Evolutionary conservation across 495 filamentous ascomycete species (phyloP).

Genomic region (Alectoria sarmentosa): DNA sequence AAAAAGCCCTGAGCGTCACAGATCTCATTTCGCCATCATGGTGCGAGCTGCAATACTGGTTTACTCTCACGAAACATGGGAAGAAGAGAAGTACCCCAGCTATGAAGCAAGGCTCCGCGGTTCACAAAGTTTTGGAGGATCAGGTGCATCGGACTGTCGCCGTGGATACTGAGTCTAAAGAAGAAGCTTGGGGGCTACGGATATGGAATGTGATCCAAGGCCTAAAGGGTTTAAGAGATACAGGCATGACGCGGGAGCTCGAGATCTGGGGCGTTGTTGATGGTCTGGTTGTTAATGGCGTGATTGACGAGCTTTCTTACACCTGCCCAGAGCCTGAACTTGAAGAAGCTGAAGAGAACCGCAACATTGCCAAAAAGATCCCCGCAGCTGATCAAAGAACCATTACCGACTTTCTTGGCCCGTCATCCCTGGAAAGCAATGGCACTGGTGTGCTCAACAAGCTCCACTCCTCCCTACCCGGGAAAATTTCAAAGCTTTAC

Average conservation of each 20-base stretch:
- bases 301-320: slow-evolving; percentile 84
- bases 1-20: slow-evolving; percentile 79
- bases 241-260: slow-evolving; percentile 79
- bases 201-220: slow-evolving; percentile 94
- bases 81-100: slow-evolving; percentile 64
- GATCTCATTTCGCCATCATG: slow-evolving; percentile 84
- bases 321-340: slow-evolving; percentile 64
- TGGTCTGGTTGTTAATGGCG: slow-evolving; percentile 75
- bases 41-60: slow-evolving; percentile 95
- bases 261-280: slow-evolving; percentile 89
- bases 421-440: slow-evolving; percentile 11
- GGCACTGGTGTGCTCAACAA: slow-evolving; percentile 12
- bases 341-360: slow-evolving; percentile 46
- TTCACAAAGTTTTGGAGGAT: slow-evolving; percentile 81
- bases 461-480: slow-evolving; percentile 10
- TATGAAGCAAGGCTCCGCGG: slow-evolving; percentile 70
- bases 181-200: slow-evolving; percentile 74
- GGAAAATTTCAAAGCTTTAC: slow-evolving; percentile 48
- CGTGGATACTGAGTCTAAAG: slow-evolving; percentile 63
- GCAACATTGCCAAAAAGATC: slow-evolving; percentile 35
- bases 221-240: slow-evolving; percentile 64
- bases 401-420: slow-evolving; percentile 40
- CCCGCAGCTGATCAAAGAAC: slow-evolving; percentile 46
- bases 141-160: slow-evolving; percentile 70
- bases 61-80: slow-evolving; percentile 70